Evolutionary conservation across 169 alveolate genomes (phyloP), one percentile per base, ranked within the genome.

Genomic region (Plasmodium knowlesi): DNA sequence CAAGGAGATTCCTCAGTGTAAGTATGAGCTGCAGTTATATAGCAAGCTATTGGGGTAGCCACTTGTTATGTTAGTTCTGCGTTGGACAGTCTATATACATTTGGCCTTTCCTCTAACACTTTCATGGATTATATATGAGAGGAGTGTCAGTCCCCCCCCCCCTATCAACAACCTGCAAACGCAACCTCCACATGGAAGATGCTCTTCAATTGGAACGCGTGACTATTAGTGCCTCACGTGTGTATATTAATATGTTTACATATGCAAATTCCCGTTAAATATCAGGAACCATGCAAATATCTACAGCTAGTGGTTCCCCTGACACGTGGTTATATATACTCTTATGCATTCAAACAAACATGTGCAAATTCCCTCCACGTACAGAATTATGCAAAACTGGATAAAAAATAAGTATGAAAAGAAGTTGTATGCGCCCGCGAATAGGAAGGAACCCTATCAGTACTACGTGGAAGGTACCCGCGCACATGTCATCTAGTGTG

Each of bases 321-420:
- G 16, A 5, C 76, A 67, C 50, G 41, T 76, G 57, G 34, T 76
- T 76, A 28, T 28, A 76, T 8, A 37, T n/a, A 57, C 67, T 30
- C 39, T 50, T 41, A 46, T n/a, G 3, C 54, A 79, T 43, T 43
- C 25, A 83, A 93, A 25, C 30, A 94, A 19, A 86, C 94, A 9
- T 79, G 25, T 57, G 34, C 5, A 46, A 10, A 34, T 61, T 50
- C 41, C 25, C 50, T 12, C 22, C 6, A n/a, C 37, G 14, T 28
- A n/a, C 92, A 96, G 97, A 37, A 96, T 96, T 54, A 96, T 97
- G 95, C 98, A 97, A 83, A 92, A 94, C 41, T 97, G 98, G 98
- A 97, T 97, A 67, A 95, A 98, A 28, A 97, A 97, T 85, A 97
- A 97, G 74, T 97, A 97, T 79, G 98, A 97, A 72, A 95, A 94